Evolutionary conservation across 108 stramenopile genomes (phyloP).

Genomic region (Cyclotella baltica): DNA sequence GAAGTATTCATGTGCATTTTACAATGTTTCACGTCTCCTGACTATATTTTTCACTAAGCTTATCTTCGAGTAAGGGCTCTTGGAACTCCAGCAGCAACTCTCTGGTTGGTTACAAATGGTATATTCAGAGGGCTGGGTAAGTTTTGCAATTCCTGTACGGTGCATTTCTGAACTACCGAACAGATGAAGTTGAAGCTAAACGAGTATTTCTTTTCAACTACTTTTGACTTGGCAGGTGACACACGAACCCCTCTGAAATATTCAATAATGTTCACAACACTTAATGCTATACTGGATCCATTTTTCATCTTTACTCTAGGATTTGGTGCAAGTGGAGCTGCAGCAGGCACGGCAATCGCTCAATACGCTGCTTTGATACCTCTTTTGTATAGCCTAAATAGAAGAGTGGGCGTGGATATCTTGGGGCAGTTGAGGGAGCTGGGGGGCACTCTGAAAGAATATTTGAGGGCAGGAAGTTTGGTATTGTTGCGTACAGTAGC

Average conservation of each 20-base stretch:
- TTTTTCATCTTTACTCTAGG: constrained; percentile 86
- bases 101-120: constrained; percentile 93
- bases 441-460: constrained; percentile 63
- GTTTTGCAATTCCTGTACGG: not conserved
- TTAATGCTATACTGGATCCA: constrained; percentile 90
- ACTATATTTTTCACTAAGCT: constrained; percentile 29
- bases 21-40: too few species aligned
- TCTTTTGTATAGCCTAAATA: constrained; percentile 71
- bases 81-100: constrained; percentile 89
- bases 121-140: constrained; percentile 89
- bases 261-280: constrained; percentile 73
- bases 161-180: too few species aligned
- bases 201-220: not conserved
- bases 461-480: constrained; percentile 79
- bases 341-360: constrained; percentile 88
- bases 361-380: constrained; percentile 87
- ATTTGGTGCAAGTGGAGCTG: constrained; percentile 92
- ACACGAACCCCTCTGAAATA: constrained; percentile 89
- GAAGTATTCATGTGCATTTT: too few species aligned
- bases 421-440: constrained; percentile 66
- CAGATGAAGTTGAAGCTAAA: not conserved
- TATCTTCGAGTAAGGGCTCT: constrained; percentile 86
- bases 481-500: constrained; percentile 85
- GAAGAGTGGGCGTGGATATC: constrained; percentile 74
- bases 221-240: constrained; percentile 52